Conservation (phyloP, 257 asterid species). For the Haberlea rhodopensis region DNA sequence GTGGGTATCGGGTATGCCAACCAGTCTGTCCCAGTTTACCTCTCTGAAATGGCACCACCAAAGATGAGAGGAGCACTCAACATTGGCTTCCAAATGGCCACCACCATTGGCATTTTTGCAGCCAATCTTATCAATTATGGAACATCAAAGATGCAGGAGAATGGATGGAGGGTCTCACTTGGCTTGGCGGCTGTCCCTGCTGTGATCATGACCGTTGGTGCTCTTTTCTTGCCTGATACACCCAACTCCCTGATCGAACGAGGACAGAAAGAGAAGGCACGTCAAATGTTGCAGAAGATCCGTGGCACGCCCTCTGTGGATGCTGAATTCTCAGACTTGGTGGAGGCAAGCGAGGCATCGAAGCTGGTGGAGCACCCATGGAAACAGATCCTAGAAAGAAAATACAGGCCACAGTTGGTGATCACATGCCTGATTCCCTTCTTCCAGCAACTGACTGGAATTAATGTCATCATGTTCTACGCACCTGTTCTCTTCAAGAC, state of each 20-base stretch:
- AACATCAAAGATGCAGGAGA: too few species aligned
- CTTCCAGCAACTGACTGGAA: slow-evolving; percentile 20
- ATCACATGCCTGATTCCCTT: slow-evolving; percentile 7
- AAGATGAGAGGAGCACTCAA: slow-evolving; percentile 42
- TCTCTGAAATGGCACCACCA: slow-evolving; percentile 45
- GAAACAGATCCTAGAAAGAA: not conserved
- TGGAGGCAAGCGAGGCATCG: not conserved
- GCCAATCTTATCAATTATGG: slow-evolving; percentile 40
- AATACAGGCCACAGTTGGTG: slow-evolving; percentile 10
- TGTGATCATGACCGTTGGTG: not conserved
- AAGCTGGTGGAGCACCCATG: not conserved
- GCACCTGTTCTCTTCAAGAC: slow-evolving; percentile 20
- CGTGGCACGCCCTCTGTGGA: not conserved
- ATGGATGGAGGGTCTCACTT: slow-evolving; percentile 18
- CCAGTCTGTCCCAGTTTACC: slow-evolving; percentile 46
- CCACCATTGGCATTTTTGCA: slow-evolving; percentile 33
- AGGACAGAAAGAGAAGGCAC: slow-evolving; percentile 7
- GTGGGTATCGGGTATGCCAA: slow-evolving; percentile 66
- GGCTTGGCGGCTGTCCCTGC: slow-evolving; percentile 19
- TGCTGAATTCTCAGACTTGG: not conserved
- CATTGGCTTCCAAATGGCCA: slow-evolving; percentile 43
- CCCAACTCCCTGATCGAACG: slow-evolving; percentile 4
- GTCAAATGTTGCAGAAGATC: not conserved
- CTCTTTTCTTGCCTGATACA: not conserved
- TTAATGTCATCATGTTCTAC: slow-evolving; percentile 26